phyloP scores from a whole-genome alignment of 495 filamentous ascomycete species.

The Darksidea phi region DNA sequence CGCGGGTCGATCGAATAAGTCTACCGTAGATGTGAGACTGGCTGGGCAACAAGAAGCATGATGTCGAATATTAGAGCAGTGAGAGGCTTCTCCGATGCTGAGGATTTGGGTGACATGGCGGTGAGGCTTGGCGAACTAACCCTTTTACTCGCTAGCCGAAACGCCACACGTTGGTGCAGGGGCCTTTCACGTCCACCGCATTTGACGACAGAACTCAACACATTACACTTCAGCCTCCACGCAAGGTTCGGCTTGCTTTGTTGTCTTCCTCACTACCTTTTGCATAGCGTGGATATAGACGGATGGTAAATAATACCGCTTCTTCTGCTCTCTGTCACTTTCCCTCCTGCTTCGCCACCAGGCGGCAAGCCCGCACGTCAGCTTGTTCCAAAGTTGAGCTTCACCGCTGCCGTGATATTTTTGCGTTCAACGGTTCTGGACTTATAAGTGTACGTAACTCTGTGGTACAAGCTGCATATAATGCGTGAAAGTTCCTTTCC shows the following conservation, averaged over 20 bases:
- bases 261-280: background rate
- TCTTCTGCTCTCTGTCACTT: conserved; percentile 7
- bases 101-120: background rate
- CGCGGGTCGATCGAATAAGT: background rate
- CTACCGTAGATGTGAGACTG: background rate
- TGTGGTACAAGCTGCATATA: background rate
- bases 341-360: conserved; percentile 21
- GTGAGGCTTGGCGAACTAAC: conserved; percentile 4
- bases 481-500: background rate
- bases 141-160: conserved; percentile 3
- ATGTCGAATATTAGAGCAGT: conserved; percentile 11
- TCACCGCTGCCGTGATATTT: background rate
- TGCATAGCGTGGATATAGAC: conserved; percentile 21
- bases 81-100: background rate
- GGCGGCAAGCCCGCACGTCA: conserved; percentile 12
- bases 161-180: background rate
- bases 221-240: background rate
- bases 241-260: background rate
- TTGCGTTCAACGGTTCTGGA: background rate
- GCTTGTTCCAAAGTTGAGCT: background rate
- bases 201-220: background rate
- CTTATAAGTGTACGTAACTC: too few relatives aligned
- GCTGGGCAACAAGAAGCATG: background rate
- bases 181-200: background rate
- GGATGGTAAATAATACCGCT: background rate